Conservation (phyloP, 352 stramenopile species). For the Phytopythium litorale region DNA sequence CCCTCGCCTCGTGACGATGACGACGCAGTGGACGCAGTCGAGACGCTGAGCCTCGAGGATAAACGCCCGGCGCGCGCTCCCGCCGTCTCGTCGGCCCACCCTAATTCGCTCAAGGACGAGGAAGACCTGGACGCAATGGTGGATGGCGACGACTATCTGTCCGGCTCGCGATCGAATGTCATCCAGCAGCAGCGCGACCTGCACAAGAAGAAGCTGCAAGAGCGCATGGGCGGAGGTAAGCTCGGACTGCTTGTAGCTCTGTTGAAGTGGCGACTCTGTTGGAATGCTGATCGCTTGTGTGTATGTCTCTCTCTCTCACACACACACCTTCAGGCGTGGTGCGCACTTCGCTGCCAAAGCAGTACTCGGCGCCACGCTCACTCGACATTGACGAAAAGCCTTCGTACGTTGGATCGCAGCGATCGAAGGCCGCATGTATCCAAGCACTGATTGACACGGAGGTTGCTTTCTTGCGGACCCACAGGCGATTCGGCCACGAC, state of each 20-base stretch:
- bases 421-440: not conserved
- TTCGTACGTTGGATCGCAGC: conserved; percentile 41
- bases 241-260: not conserved
- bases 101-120: conserved; percentile 78
- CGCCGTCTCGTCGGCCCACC: conserved; percentile 35
- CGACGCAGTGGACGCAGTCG: conserved; percentile 49
- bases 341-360: conserved; percentile 62
- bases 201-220: conserved; percentile 86
- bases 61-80: conserved; percentile 23
- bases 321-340: conserved; percentile 63
- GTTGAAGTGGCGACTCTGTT: not conserved
- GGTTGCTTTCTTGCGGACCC: not conserved
- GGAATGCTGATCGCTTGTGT: not conserved
- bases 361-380: conserved; percentile 71
- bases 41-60: conserved; percentile 61
- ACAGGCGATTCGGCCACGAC: conserved; percentile 69
- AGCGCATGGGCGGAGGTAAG: conserved; percentile 73
- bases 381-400: conserved; percentile 78
- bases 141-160: conserved; percentile 52
- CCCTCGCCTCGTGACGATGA: conserved; percentile 24
- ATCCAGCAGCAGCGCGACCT: conserved; percentile 84
- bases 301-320: not conserved
- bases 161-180: conserved; percentile 62
- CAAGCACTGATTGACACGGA: not conserved
- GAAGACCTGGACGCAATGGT: conserved; percentile 62